These are phyloP conservation scores for Pythium sp. DNA, from an alignment of 352 stramenopile genomes.

Conservation along the genomic window DNA sequence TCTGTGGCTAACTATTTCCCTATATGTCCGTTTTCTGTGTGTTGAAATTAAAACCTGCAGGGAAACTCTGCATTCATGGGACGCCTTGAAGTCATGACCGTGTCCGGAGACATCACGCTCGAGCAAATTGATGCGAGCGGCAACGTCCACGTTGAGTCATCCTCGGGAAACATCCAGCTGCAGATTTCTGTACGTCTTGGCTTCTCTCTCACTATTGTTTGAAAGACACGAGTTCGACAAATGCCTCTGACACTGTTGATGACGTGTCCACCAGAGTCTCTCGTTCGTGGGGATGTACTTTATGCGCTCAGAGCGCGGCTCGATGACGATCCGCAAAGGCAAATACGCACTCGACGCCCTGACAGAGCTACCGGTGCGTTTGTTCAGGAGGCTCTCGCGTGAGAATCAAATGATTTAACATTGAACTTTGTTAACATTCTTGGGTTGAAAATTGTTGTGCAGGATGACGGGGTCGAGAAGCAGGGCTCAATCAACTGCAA, in stretches of 20 bases:
- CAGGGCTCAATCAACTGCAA: constrained; percentile 74
- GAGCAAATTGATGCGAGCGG: constrained; percentile 46
- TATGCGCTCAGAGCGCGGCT: constrained; percentile 58
- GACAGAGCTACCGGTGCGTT: constrained; percentile 27
- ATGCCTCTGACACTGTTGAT: not conserved
- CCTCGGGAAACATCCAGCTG: constrained; percentile 56
- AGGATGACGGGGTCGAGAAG: constrained; percentile 31
- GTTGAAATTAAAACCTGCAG: constrained; percentile 15
- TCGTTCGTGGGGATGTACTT: constrained; percentile 68
- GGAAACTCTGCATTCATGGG: constrained; percentile 68
- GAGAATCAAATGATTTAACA: too few relatives aligned
- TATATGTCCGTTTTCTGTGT: not conserved
- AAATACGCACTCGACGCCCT: constrained; percentile 56
- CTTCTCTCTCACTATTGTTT: too few relatives aligned
- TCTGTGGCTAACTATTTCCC: not conserved
- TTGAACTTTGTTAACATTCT: not conserved
- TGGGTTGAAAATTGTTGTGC: constrained; percentile 3
- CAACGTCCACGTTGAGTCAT: constrained; percentile 63
- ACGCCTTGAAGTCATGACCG: constrained; percentile 54
- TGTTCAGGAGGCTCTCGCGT: too few relatives aligned
- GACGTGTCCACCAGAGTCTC: constrained; percentile 24
- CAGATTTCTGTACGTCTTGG: constrained; percentile 36
- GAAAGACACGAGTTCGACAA: not conserved
- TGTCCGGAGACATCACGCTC: constrained; percentile 57
- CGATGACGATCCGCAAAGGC: constrained; percentile 52